Evolutionary conservation across 73 alveolate genomes (phyloP).

Genomic region (Paramecium tetraurelia): DNA sequence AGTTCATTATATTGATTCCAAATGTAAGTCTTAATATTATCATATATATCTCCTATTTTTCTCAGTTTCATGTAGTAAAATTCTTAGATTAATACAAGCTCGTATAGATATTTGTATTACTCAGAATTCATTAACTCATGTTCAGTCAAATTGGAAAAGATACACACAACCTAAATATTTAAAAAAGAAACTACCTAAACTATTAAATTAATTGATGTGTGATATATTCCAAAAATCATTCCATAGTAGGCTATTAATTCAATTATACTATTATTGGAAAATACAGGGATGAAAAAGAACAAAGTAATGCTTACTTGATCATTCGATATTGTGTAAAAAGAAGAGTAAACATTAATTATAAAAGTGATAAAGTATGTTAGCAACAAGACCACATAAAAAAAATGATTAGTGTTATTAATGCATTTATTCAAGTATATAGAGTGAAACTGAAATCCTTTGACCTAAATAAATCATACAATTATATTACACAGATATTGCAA

Average conservation of each 20-base stretch:
- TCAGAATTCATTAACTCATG: neutral
- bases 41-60: neutral
- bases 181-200: neutral
- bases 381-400: neutral
- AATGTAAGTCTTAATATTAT: neutral
- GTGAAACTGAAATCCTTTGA: conserved; percentile 11
- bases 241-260: neutral
- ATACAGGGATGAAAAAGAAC: neutral
- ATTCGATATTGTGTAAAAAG: neutral
- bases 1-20: neutral
- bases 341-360: neutral
- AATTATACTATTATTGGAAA: neutral
- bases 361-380: neutral
- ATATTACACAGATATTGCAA: neutral
- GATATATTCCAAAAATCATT: neutral
- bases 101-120: neutral
- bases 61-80: neutral
- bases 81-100: neutral
- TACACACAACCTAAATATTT: neutral
- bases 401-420: neutral
- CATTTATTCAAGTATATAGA: neutral
- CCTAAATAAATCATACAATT: neutral
- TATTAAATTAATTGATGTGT: neutral
- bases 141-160: neutral
- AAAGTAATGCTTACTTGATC: neutral